These are phyloP conservation scores for Suillus paluster DNA, from an alignment of 768 basidiomycete species.

Conservation along the genomic window DNA sequence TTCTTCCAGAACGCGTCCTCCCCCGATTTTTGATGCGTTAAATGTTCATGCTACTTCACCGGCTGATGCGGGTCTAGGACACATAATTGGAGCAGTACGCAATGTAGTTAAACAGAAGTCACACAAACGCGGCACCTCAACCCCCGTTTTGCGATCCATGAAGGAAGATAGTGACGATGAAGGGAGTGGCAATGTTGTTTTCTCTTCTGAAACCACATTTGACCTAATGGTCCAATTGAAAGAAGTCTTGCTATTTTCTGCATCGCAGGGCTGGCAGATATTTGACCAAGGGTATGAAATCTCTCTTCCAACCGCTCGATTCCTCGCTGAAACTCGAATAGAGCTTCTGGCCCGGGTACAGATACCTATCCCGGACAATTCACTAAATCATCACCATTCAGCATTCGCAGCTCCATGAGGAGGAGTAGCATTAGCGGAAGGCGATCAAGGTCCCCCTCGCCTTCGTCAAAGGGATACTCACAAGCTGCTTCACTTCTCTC, in stretches of 20 bases:
- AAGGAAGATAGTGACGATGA: constrained; percentile 41
- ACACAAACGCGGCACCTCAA: constrained; percentile 13
- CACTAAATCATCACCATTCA: constrained; percentile 44
- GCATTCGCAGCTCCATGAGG: constrained; percentile 34
- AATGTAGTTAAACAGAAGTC: constrained; percentile 45
- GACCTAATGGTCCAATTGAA: constrained; percentile 66
- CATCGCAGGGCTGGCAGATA: constrained; percentile 63
- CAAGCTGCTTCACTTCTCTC: constrained; percentile 58
- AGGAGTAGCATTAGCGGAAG: constrained; percentile 46
- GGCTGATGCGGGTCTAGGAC: constrained; percentile 41
- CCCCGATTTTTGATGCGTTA: constrained; percentile 51
- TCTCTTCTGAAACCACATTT: constrained; percentile 69
- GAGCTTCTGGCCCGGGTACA: not conserved
- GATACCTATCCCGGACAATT: not conserved
- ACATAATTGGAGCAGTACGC: constrained; percentile 49
- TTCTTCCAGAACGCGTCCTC: constrained; percentile 57
- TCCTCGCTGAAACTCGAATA: constrained; percentile 4
- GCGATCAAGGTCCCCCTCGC: constrained; percentile 59
- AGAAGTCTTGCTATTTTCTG: constrained; percentile 60
- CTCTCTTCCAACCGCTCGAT: not conserved
- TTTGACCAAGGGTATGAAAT: constrained; percentile 55
- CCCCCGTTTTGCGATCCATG: constrained; percentile 12
- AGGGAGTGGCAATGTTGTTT: constrained; percentile 40
- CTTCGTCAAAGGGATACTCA: constrained; percentile 31
- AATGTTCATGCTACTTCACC: constrained; percentile 29